Evolutionary conservation across 1,139 yeast species (phyloP), one percentile per base, ranked within the genome.

Genomic region (Suhomyces choctaworum): DNA sequence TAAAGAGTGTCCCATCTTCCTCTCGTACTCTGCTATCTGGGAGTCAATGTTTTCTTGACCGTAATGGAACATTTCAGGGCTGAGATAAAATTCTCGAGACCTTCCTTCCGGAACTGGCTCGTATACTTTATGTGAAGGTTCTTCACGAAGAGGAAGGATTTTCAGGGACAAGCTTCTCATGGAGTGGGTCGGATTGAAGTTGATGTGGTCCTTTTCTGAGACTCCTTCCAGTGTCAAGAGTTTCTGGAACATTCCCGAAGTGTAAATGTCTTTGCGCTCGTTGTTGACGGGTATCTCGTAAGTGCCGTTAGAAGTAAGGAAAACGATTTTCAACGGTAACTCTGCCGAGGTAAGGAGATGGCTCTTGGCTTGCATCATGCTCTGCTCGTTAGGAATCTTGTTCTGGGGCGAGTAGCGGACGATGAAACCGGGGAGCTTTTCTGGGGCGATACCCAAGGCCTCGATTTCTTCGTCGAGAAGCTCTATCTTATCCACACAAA

Each of bases 341-440:
- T 51, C 52, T 20, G 48, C 53, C 22, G 40, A 43, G 1, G 54
- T 40, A 16, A 51, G 45, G 26, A 51, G 42, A 32, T 50, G 49
- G 32, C 60, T 34, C 46, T 58, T 52, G 32, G 61, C 63, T 42
- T 56, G 62, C 52, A 56, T 44, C 50, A 57, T 54, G 5, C 50
- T 60, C 37, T 54, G 60, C 25, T 43, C 39, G 26, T 56, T 57
- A n/a, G 62, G 60, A n/a, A 58, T 54, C 34, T 56, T 54, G 37
- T 54, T 57, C 57, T 54, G 54, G 2, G 64, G 64, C 4, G 60
- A 54, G 7, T 38, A 31, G 29, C 47, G 48, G 6, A 59, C 63
- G 2, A 56, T 49, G 37, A 56, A 59, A 2, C 63, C 64, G 1
- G 64, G 58, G 12, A 57, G 44, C 25, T 37, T 46, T 9, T 49